Evolutionary conservation across 371 early-diverging fungal genomes (phyloP), one percentile per base, ranked within the genome.

Genomic region (Lichtheimia ramosa): DNA sequence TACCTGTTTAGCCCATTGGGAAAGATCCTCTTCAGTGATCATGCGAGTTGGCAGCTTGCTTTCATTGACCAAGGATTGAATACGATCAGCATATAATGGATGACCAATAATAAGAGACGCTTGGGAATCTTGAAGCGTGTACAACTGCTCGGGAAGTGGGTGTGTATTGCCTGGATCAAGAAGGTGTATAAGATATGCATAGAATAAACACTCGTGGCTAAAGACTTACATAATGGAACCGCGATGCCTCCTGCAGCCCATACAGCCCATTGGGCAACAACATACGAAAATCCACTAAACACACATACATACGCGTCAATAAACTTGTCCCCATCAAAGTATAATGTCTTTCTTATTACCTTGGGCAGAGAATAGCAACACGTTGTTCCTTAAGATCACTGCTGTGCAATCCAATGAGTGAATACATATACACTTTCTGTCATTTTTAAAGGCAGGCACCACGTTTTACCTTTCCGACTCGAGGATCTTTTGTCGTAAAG

Each of bases 201-300:
- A n/a, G 5, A 14, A 34, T 12, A 21, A 12, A n/a, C 13, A 10
- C 25, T 24, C 7, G 13, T 54, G 14, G 48, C 15, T 12, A 6
- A 40, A 16, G 12, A 63, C 68, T 65, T 77, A 77, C 84, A 82
- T 49, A 94, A 69, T 12, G 94, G 94, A 16, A 94, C 93, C 2
- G 88, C 87, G 3, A 90, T 78, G 14, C 88, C 91, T 8, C 89
- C 89, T 10, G 85, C 78, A 5, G 86, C 84, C 95, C 95, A 94
- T 43, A 87, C 71, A 8, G 86, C 83, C 85, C 89, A 92, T 66
- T 90, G 90, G 14, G 79, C 66, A 3, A 82, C 84, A 6, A 87
- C 89, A 67, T 91, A 92, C 20, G 84, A 77, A 71, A 86, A 92
- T 34, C 83, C 80, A 56, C 82, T 79, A 54, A 5, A 25, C 3